Percentiles rank a stretch among this genome's conserved stretches.
Evolutionary conservation across 2,329 filamentous ascomycete genomes (phyloP).

Genomic region (Hypoxylon sp.): DNA sequence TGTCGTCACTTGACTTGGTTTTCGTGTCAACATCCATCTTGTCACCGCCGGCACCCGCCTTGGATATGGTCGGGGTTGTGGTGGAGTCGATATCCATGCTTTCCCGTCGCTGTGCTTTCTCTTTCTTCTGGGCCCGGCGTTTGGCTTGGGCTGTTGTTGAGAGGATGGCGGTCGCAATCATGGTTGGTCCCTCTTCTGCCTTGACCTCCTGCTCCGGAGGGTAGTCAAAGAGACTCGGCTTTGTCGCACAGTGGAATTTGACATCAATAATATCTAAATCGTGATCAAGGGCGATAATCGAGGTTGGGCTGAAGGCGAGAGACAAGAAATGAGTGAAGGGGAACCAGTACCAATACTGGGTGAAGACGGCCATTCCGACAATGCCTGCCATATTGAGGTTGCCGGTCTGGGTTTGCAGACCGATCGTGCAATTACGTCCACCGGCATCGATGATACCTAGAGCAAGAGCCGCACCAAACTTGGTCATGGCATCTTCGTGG

Average conservation of each 20-base stretch:
- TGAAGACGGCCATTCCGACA: slow-evolving; percentile 97
- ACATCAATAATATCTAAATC: slow-evolving; percentile 93
- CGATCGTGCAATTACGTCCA: slow-evolving; percentile 98
- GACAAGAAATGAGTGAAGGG: slow-evolving; percentile 98
- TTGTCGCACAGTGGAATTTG: slow-evolving; percentile 95
- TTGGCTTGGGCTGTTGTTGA: slow-evolving; percentile 98
- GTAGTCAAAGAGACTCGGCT: slow-evolving; percentile 97
- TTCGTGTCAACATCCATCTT: slow-evolving; percentile 91
- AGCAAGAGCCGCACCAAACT: slow-evolving; percentile 94
- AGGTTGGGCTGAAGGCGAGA: slow-evolving; percentile 95
- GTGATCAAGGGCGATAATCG: slow-evolving; percentile 94
- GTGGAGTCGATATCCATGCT: slow-evolving; percentile 95
- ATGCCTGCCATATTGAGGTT: slow-evolving; percentile 99
- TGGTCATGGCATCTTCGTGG: slow-evolving; percentile 99
- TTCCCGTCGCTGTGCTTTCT: slow-evolving; percentile 88
- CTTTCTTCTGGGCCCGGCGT: slow-evolving; percentile 93
- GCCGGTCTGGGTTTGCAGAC: slow-evolving; percentile 95
- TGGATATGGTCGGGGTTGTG: slow-evolving; percentile 78
- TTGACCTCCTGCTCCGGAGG: slow-evolving; percentile 97
- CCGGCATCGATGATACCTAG: slow-evolving; percentile 98
- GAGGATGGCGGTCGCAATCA: slow-evolving; percentile 94
- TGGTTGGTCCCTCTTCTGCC: slow-evolving; percentile 90
- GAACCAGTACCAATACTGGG: slow-evolving; percentile 99
- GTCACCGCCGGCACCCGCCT: slow-evolving; percentile 71
- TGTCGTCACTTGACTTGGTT: slow-evolving; percentile 63